Conservation (phyloP, 768 basidiomycete species). For the Chalciporus piperatus region DNA sequence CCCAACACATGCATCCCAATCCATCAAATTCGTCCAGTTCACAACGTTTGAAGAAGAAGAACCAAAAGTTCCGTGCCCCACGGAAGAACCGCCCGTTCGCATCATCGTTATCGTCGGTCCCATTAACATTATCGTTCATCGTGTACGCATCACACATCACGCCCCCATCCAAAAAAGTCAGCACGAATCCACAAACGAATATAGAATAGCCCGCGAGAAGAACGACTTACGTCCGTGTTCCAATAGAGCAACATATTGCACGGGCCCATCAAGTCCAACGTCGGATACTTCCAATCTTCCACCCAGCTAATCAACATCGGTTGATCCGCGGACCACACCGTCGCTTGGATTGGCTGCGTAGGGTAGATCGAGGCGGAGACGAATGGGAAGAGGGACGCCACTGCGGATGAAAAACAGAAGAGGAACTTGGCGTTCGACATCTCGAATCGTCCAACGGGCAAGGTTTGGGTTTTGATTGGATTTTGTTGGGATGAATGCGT, state of each 20-base stretch:
- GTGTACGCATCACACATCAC: too few relatives aligned
- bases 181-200: not conserved
- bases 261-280: conserved; percentile 39
- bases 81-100: not conserved
- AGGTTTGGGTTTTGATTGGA: too few relatives aligned
- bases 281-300: conserved; percentile 44
- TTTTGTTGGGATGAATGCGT: not conserved
- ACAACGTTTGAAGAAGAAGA: not conserved
- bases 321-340: conserved; percentile 44
- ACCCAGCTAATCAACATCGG: conserved; percentile 46
- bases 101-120: not conserved
- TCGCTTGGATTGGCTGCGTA: conserved; percentile 45
- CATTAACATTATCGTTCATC: not conserved
- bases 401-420: not conserved
- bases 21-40: conserved; percentile 3
- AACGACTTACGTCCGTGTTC: conserved; percentile 37
- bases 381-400: not conserved
- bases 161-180: not conserved
- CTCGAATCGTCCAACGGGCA: too few relatives aligned
- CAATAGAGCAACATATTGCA: conserved; percentile 47
- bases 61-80: not conserved
- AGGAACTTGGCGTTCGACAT: too few relatives aligned
- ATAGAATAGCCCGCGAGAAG: not conserved
- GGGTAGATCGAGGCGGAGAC: conserved; percentile 45
- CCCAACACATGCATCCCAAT: not conserved